Evolutionary conservation across 768 basidiomycete species (phyloP), one percentile per base, ranked within the genome.

Genomic region (Suillus subalutaceus): DNA sequence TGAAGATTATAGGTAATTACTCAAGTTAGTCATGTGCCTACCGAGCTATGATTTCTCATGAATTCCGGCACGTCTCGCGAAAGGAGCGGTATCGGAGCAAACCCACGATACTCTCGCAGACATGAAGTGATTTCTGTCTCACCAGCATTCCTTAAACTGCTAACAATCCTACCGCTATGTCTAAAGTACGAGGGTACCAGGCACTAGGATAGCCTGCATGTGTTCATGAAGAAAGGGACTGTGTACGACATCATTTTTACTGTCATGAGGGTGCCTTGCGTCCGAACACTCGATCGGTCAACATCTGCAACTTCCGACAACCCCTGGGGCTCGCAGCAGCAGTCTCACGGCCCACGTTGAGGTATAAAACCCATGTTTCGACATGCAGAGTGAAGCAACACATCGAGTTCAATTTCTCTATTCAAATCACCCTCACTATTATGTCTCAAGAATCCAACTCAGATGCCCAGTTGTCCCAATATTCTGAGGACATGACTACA

Each of bases 401-500:
- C 30, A 43, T 20, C 2, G 3, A 30, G 40, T 41, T 60, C 59
- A 30, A 60, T 13, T 44, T 43, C 59, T 60, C 26, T 15, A 41
- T 26, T 43, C 40, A 13, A 18, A 26, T 18, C 58, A 41, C 5
- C 10, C 12, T 13, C 59, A 60, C 59, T 13, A 20, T 30, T 18
- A 60, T 60, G 59, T 43, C 59, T 0, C 41, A 60, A 43, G 10
- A 60, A 60, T 1, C 6, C 4, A 43, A 43, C 6, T 2, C 35
- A 4, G 59, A 60, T 43, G 59, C 3, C 26, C 18, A 20, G 26
- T 7, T 60, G 41, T 43, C 18, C 41, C 59, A 60, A 30, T 60
- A 60, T 8, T 60, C 59, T 15, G 59, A 60, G 59, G 59, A 43
- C 18, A 60, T 60, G 59, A 60, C 59, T n/a, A 5, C 59, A 18